Conservation (phyloP, 2,329 filamentous ascomycete species). For the Aspergillus sp. region DNA sequence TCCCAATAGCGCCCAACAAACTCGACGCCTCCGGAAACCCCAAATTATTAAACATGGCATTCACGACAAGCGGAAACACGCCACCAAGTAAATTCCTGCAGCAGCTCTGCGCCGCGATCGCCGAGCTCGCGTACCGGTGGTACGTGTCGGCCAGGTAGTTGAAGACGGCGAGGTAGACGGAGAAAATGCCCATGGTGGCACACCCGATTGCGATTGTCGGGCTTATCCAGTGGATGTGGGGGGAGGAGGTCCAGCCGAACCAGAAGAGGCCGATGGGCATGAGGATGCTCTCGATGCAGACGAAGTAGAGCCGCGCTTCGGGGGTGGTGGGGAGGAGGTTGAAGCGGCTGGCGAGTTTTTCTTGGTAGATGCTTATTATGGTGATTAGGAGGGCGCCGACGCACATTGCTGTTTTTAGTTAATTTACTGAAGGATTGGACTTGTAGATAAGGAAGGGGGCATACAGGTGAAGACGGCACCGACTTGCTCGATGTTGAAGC, state of each 20-base stretch:
- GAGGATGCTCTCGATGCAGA: constrained; percentile 71
- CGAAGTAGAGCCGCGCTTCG: constrained; percentile 79
- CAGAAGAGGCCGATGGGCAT: constrained; percentile 79
- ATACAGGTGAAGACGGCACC: constrained; percentile 67
- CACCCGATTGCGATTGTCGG: constrained; percentile 69
- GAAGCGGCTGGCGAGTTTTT: constrained; percentile 59
- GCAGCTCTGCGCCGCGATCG: constrained; percentile 80
- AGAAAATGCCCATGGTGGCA: constrained; percentile 80
- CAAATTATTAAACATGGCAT: constrained; percentile 69
- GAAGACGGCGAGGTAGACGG: constrained; percentile 80
- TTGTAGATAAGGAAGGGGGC: background rate
- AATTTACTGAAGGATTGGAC: background rate
- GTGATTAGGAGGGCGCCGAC: constrained; percentile 67
- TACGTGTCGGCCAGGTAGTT: constrained; percentile 90
- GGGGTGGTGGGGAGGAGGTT: constrained; percentile 54
- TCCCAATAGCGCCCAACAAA: constrained; percentile 71
- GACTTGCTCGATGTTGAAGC: constrained; percentile 65
- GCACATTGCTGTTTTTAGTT: constrained; percentile 57
- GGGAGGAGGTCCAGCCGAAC: constrained; percentile 70
- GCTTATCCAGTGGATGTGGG: constrained; percentile 68
- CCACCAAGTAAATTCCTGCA: constrained; percentile 83
- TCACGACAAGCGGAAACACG: constrained; percentile 74
- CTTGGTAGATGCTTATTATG: constrained; percentile 68
- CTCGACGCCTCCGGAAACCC: constrained; percentile 71
- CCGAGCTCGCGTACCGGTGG: constrained; percentile 76